Base-by-base conservation (phyloP, 2,329 filamentous ascomycete genomes). In the Colletotrichum siamense region DNA sequence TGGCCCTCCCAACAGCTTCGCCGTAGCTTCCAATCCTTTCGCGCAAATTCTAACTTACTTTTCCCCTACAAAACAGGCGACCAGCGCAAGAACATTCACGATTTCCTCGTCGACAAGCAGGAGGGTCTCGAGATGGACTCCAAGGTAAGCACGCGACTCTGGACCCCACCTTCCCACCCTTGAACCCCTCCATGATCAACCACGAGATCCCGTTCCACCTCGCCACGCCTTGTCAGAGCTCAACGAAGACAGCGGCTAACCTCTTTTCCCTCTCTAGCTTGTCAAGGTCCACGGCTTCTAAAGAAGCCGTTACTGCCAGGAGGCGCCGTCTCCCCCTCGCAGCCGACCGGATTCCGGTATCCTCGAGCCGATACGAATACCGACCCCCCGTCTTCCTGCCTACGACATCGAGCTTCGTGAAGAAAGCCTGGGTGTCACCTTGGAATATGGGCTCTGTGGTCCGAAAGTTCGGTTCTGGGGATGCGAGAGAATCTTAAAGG, bases 21-120 rank as follows among this genome's bases (percentile, higher is more conserved):
- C 59, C 28, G 1, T 12, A 30, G 55, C 55, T 18, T 59, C 24
- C 59, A 16, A 26, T 22, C 16, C 2, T 52, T 39, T n/a, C 3
- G 16, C 18, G 66, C 16, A n/a, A 28, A 69, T 26, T 9, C 64
- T 76, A 18, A 74, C 44, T 34, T 12, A 3, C 18, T 59, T 28
- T 12, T 18, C 3, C 26, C 15, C n/a, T 12, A 32, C 13, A 2
- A 59, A 55, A 71, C 26, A 77, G 95, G 95, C 83, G 95, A 98
- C 86, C 95, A 98, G 90, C 95, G 95, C 88, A 96, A 96, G 88
- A 94, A 96, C 91, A 94, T 96, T 85, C 94, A 96, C 87, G 95
- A 97, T 84, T 98, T 98, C 89, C 92, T 98, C 87, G 92, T 92
- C 87, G 94, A 96, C 88, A 95, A 96, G 91, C 94, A 95, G 87